These are phyloP conservation scores for Cornus suecica DNA, from an alignment of 148 eudicot species.

Conservation along the genomic window DNA sequence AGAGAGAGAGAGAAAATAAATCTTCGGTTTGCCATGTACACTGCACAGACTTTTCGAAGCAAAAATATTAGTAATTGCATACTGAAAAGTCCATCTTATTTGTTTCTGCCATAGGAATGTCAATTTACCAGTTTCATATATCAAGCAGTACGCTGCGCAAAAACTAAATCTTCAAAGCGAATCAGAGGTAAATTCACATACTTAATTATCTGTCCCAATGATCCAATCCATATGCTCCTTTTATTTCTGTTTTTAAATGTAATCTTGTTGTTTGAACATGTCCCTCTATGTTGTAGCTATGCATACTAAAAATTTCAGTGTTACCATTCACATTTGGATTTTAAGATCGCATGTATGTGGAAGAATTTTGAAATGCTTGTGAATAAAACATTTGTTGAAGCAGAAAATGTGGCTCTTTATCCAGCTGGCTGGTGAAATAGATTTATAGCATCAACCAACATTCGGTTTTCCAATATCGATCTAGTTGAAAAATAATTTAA, in stretches of 20 bases:
- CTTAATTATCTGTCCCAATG: background rate
- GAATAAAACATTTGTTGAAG: no score
- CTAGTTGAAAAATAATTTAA: no score
- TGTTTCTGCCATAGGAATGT: constrained; percentile 19
- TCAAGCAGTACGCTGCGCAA: constrained; percentile 21
- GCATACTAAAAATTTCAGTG: background rate
- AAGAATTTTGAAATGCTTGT: no score
- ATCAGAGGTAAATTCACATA: constrained; percentile 23
- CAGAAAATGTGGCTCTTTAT: no score
- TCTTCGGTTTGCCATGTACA: background rate
- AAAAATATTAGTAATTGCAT: background rate
- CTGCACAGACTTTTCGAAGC: background rate
- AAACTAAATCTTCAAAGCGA: constrained; percentile 28
- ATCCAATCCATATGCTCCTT: background rate
- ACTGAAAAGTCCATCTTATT: no score
- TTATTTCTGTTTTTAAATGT: background rate
- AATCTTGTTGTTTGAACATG: background rate
- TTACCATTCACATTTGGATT: background rate
- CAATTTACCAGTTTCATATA: constrained; percentile 16
- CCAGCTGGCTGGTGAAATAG: no score
- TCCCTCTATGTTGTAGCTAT: no score
- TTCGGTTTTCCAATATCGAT: no score
- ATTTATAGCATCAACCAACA: no score
- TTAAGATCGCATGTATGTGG: no score
- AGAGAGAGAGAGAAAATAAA: no score